Conservation (phyloP, 139 green algal genomes). For the Chlorella sorokiniana region DNA sequence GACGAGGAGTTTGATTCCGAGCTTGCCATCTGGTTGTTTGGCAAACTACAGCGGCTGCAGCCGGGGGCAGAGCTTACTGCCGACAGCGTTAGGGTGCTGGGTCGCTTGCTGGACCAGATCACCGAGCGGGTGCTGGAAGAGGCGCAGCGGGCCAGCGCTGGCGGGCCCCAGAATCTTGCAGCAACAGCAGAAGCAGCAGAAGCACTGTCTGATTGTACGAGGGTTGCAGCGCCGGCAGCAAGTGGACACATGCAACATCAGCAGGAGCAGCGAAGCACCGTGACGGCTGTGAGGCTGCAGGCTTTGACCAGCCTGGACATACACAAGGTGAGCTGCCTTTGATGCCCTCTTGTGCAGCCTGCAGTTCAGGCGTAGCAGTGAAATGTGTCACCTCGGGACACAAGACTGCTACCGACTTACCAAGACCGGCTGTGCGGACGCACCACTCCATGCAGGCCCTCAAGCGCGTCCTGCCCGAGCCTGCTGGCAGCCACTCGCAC, state of each 20-base stretch:
- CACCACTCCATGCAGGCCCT: slow-evolving; percentile 1
- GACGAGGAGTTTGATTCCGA: slow-evolving; percentile 9
- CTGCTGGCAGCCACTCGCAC: neutral
- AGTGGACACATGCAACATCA: neutral
- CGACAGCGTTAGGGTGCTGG: slow-evolving; percentile 22
- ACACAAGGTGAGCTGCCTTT: slow-evolving; percentile 21
- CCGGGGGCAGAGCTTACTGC: slow-evolving; percentile 27
- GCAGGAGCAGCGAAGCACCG: neutral
- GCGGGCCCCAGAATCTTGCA: neutral
- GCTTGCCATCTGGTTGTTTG: slow-evolving; percentile 14
- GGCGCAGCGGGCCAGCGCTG: slow-evolving; percentile 23
- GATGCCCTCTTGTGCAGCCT: neutral
- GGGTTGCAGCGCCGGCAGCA: neutral
- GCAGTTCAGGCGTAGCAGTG: too few species aligned
- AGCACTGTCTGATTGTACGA: too few species aligned
- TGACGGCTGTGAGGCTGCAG: neutral
- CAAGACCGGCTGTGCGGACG: neutral
- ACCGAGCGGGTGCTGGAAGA: slow-evolving; percentile 34
- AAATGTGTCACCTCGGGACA: neutral
- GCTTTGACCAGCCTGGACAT: slow-evolving; percentile 46
- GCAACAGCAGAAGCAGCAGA: neutral
- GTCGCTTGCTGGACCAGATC: slow-evolving; percentile 30
- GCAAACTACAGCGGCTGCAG: slow-evolving; percentile 29
- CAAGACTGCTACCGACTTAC: neutral
- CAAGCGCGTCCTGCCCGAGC: slow-evolving; percentile 41